Evolutionary conservation across 371 early-diverging fungal species (phyloP), one percentile per base, ranked within the genome.

Genomic region (Actinomortierella ambigua): DNA sequence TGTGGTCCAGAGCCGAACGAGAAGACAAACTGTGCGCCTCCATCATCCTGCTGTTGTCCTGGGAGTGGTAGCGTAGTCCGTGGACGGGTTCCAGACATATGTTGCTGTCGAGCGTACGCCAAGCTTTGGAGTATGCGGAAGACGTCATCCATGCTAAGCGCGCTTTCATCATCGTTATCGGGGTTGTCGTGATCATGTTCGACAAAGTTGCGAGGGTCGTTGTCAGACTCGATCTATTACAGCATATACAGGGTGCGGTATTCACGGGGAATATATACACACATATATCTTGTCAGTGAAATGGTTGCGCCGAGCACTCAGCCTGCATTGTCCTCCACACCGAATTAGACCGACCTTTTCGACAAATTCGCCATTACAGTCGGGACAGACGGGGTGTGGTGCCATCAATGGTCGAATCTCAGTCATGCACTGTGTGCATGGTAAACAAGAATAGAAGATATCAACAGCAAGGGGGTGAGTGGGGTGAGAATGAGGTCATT

Each of bases 351-450:
- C 11, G 34, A 87, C 89, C 77, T 86, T 81, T 77, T 89, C 86
- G 17, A 87, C 84, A 71, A 89, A 89, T 44, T 86, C 85, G 29
- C 79, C 79, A 61, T 85, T 80, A 61, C 88, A 89, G n/a, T 49
- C 58, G 47, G 87, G 87, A 63, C 89, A 89, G 49, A 86, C 82
- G 4, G 85, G 88, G 57, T 85, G 82, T 13, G 81, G 81, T 1
- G 71, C 75, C 61, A 70, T 68, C 59, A 81, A 55, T 8, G 79
- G 76, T 2, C 60, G 63, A 22, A 77, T 77, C 18, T 63, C 63
- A n/a, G 42, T 20, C 44, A 52, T 64, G 24, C 71, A 77, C 66
- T 70, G 40, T 44, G 34, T 34, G 34, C 34, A 34, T 34, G n/a
- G n/a, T n/a, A 34, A 6, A 11, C 34, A 34, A 6, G 34, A 11